Base-by-base conservation (phyloP, 2,329 filamentous ascomycete species). In the Penicillium sp. region DNA sequence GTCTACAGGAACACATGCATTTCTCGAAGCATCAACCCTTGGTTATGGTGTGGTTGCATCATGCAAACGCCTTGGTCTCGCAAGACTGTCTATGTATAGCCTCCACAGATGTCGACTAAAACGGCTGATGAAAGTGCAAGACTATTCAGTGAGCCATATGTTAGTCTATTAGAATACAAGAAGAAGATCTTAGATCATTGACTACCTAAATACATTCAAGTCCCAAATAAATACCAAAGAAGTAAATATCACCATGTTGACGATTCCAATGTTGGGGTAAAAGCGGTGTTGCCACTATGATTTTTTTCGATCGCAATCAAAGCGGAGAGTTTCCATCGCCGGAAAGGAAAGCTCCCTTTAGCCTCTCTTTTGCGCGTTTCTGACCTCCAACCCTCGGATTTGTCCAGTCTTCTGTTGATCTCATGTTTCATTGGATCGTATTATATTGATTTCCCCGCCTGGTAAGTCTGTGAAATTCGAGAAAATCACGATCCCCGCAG, bases 301-400 rank as follows among this genome's bases (percentile, higher is more conserved):
- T 60, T 62, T 62, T 62, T 61, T 61, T 55, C 47, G 41, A 44
- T 57, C 53, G 46, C 48, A 53, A 50, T 55, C 50, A 50, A 53
- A 59, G 57, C 58, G 58, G 58, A 61, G 58, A 57, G 53, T 59
- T 57, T 52, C 52, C 52, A 60, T 59, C 57, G 58, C 58, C 58
- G 59, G 59, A 60, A 61, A 59, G 52, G 59, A 60, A 61, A 60
- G 59, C 59, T 60, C 56, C 58, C 59, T 35, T 59, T 56, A 52
- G 57, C 54, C 57, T 60, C 57, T 60, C 54, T 57, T 60, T 60
- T 54, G 54, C 59, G 56, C 56, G 58, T 54, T 51, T 52, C 42
- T 41, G 28, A 37, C 51, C 49, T 46, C 50, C 53, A 47, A 51
- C 56, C 43, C 37, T 48, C 36, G 42, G 41, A 57, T 52, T 41